phyloP scores from a whole-genome alignment of 2,329 filamentous ascomycete species.

The Penicillium sp. region DNA sequence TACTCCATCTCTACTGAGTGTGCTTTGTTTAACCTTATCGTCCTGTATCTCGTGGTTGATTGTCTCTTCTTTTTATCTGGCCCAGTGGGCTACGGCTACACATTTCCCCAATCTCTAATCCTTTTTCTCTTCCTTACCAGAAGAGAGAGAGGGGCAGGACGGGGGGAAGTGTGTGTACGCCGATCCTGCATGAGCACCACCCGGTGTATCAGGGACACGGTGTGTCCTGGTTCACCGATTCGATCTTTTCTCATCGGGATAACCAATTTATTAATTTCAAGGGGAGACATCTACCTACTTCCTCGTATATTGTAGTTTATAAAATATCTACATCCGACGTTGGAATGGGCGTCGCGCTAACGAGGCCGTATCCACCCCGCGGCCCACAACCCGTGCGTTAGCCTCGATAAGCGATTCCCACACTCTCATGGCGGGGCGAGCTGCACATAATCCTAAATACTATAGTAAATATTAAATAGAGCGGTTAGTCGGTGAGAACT shows the following conservation, averaged over 20 bases:
- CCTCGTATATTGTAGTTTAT: background rate
- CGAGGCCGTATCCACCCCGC: conserved; percentile 10
- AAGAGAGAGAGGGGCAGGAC: background rate
- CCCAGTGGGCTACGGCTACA: background rate
- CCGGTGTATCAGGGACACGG: background rate
- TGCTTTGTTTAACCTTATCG: conserved; percentile 1
- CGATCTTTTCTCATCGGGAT: conserved; percentile 6
- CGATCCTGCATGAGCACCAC: background rate
- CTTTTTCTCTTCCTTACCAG: background rate
- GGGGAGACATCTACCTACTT: background rate
- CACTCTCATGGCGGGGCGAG: background rate
- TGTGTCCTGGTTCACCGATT: conserved; percentile 5
- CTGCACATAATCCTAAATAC: too few species aligned
- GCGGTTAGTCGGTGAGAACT: background rate
- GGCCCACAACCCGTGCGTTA: conserved; percentile 18
- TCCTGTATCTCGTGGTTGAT: background rate
- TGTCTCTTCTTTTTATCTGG: background rate
- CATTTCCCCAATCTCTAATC: background rate
- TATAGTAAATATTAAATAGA: too few species aligned
- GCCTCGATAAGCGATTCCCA: conserved; percentile 1
- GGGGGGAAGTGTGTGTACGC: too few species aligned
- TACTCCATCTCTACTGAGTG: conserved; percentile 7
- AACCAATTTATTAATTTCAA: conserved; percentile 6
- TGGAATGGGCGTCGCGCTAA: conserved; percentile 10
- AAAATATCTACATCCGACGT: background rate